A percentile compares a stretch with the other conserved stretches of the same genome.
phyloP scores from a whole-genome alignment of 2,329 filamentous ascomycete genomes.

The Penicillium nordicum region DNA sequence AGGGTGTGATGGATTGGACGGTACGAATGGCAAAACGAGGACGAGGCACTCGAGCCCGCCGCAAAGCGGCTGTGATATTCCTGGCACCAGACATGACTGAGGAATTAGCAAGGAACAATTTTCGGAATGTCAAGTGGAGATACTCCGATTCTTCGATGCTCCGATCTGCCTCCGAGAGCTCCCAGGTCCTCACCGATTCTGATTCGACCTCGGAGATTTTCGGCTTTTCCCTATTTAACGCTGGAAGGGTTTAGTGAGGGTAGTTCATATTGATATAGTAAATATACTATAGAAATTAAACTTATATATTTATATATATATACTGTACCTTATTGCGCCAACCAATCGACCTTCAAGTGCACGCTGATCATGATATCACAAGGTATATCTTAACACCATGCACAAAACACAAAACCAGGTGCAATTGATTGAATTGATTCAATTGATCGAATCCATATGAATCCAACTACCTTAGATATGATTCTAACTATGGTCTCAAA shows the following conservation, averaged over 20 bases:
- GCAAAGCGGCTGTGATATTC: conserved; percentile 31
- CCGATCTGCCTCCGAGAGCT: conserved; percentile 17
- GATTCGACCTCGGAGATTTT: conserved; percentile 14
- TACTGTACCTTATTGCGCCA: background rate
- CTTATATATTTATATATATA: background rate
- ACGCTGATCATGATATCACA: background rate
- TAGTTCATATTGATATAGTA: no score
- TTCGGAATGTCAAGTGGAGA: conserved; percentile 20
- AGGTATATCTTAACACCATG: background rate
- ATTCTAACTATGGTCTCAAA: background rate
- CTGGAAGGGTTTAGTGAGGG: background rate
- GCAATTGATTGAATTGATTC: background rate
- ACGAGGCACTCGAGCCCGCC: conserved; percentile 33
- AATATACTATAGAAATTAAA: background rate
- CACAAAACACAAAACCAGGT: background rate
- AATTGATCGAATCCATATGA: background rate
- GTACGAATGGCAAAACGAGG: conserved; percentile 26
- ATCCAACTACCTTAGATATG: no score
- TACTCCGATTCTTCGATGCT: conserved; percentile 7
- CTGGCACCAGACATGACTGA: conserved; percentile 31
- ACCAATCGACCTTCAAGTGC: background rate
- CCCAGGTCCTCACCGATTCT: background rate
- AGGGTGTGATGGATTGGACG: conserved; percentile 15
- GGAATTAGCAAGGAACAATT: conserved; percentile 13
- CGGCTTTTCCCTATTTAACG: conserved; percentile 4